These are phyloP conservation scores for Candida maesae DNA, from an alignment of 805 yeast species.

Conservation along the genomic window DNA sequence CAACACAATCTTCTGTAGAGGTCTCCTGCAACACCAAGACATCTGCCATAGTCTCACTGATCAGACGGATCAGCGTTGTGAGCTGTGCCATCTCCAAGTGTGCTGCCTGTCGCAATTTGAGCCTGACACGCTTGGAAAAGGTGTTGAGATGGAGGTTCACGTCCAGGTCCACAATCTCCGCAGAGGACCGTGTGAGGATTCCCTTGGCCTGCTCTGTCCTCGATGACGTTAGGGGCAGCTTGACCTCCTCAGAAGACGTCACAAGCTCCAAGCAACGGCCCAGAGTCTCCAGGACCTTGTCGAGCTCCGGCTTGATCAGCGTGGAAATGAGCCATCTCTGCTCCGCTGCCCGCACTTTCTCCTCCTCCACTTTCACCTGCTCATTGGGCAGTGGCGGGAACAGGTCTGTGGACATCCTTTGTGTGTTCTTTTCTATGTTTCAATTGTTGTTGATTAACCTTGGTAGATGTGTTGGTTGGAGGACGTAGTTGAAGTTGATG, in stretches of 20 bases:
- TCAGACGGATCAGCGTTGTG: slow-evolving; percentile 32
- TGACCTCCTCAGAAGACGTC: slow-evolving; percentile 39
- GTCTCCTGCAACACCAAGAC: slow-evolving; percentile 36
- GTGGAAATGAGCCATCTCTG: slow-evolving; percentile 45
- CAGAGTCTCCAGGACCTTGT: slow-evolving; percentile 42
- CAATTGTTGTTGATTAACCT: too few species aligned
- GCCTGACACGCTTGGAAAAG: slow-evolving; percentile 39
- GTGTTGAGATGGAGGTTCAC: slow-evolving; percentile 34
- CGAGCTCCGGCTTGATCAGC: slow-evolving; percentile 45
- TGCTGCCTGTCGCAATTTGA: slow-evolving; percentile 34
- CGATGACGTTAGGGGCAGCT: slow-evolving; percentile 53
- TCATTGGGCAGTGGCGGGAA: slow-evolving; percentile 28
- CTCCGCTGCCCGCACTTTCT: slow-evolving; percentile 26
- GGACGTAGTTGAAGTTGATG: too few species aligned
- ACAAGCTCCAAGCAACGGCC: slow-evolving; percentile 37
- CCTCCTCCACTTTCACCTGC: slow-evolving; percentile 7
- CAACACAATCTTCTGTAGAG: slow-evolving; percentile 8
- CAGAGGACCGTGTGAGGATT: slow-evolving; percentile 51
- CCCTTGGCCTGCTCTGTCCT: slow-evolving; percentile 60
- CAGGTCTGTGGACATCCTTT: slow-evolving; percentile 32
- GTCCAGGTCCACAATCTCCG: slow-evolving; percentile 46
- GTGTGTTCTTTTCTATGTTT: neutral
- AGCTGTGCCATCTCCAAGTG: slow-evolving; percentile 39
- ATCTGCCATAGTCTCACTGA: slow-evolving; percentile 20
- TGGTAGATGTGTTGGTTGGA: too few species aligned